These are phyloP conservation scores for Globisporangium radiosum DNA, from an alignment of 352 stramenopile genomes.

Conservation along the genomic window DNA sequence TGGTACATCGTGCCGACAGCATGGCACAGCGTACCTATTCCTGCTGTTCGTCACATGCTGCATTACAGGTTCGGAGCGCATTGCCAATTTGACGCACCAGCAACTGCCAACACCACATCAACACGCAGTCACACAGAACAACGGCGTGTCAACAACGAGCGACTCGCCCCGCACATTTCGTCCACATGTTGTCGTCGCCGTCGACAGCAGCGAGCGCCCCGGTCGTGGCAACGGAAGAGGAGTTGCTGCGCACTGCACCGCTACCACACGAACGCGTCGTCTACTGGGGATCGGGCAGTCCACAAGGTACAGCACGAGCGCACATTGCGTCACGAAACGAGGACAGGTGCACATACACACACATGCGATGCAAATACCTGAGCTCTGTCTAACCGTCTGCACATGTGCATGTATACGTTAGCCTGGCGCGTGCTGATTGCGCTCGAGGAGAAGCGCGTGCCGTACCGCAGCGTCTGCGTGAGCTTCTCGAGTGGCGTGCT, in stretches of 20 bases:
- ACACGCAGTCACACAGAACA: too few species aligned
- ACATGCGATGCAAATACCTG: not conserved
- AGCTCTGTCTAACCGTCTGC: not conserved
- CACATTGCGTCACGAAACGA: too few species aligned
- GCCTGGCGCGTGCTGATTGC: conserved; percentile 80
- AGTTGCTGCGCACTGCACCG: conserved; percentile 49
- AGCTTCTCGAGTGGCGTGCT: conserved; percentile 81
- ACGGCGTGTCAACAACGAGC: too few species aligned
- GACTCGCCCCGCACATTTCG: too few species aligned
- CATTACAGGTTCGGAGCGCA: too few species aligned
- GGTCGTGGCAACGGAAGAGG: conserved; percentile 27
- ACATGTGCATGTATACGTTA: conserved; percentile 11
- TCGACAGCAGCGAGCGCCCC: not conserved
- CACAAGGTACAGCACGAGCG: conserved; percentile 41
- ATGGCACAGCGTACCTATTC: too few species aligned
- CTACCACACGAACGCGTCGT: conserved; percentile 65
- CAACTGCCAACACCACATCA: too few species aligned
- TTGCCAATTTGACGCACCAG: too few species aligned
- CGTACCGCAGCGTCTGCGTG: conserved; percentile 76
- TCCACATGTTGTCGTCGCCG: not conserved
- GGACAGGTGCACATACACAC: not conserved
- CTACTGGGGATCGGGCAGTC: conserved; percentile 80
- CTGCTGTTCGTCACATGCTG: too few species aligned
- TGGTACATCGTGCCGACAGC: too few species aligned
- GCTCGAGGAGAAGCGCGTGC: conserved; percentile 68